Evolutionary conservation across 495 filamentous ascomycete species (phyloP).

Genomic region (Collariella sp.): DNA sequence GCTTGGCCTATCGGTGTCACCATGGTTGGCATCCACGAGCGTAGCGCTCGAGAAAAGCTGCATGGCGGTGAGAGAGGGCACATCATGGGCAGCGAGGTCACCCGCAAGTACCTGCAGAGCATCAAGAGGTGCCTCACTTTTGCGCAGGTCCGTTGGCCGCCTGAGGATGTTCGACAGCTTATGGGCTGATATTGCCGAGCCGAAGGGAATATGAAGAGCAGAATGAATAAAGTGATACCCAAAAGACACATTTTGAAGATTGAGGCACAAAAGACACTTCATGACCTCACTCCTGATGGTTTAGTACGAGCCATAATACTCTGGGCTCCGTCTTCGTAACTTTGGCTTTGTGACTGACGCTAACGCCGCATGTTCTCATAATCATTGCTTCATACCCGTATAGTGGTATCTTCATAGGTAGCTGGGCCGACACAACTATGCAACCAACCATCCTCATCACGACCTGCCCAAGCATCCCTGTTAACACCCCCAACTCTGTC

Average conservation of each 20-base stretch:
- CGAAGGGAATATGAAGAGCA: not conserved
- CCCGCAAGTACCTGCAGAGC: slow-evolving; percentile 91
- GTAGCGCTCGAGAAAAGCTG: slow-evolving; percentile 87
- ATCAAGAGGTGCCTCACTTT: slow-evolving; percentile 97
- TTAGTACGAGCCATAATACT: too few species aligned
- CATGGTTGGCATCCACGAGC: slow-evolving; percentile 99
- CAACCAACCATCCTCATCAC: not conserved
- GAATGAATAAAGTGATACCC: slow-evolving; percentile 9
- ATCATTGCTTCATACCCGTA: not conserved
- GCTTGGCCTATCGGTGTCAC: slow-evolving; percentile 99
- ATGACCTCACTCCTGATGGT: not conserved
- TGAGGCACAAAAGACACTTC: not conserved
- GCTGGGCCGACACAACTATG: not conserved
- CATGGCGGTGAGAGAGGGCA: slow-evolving; percentile 88
- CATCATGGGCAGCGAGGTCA: slow-evolving; percentile 93
- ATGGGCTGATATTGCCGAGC: slow-evolving; percentile 62
- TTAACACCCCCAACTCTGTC: not conserved
- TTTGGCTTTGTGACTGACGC: too few species aligned
- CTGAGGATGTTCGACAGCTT: slow-evolving; percentile 82
- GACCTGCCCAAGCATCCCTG: not conserved
- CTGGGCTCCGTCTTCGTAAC: too few species aligned
- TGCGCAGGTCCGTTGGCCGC: slow-evolving; percentile 93
- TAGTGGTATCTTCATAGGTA: not conserved
- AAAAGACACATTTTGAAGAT: not conserved
- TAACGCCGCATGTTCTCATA: not conserved